A percentile compares a stretch with the other conserved stretches of the same genome.
Conservation (phyloP, 2,329 filamentous ascomycete species). For the Trichoderma sp. region DNA sequence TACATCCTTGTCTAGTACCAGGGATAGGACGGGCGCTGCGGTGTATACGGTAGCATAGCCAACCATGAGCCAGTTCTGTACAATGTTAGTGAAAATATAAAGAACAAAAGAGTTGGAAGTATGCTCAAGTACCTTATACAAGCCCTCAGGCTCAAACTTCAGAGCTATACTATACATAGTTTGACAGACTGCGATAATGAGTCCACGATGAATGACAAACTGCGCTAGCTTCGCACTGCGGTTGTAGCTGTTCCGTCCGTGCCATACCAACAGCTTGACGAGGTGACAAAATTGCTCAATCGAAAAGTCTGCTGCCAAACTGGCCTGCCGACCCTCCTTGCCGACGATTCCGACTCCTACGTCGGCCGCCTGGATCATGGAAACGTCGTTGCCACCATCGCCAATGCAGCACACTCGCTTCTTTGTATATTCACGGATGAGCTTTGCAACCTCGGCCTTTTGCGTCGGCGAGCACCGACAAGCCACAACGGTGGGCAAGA, state of each 20-base stretch:
- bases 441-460: slow-evolving; percentile 86
- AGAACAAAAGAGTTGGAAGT: too few species aligned
- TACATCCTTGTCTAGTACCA: slow-evolving; percentile 92
- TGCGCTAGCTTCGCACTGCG: slow-evolving; percentile 91
- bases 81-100: slow-evolving; percentile 23
- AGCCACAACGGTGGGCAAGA: slow-evolving; percentile 86
- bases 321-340: slow-evolving; percentile 94
- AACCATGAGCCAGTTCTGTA: slow-evolving; percentile 85
- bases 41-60: slow-evolving; percentile 97
- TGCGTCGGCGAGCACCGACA: slow-evolving; percentile 96
- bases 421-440: slow-evolving; percentile 88
- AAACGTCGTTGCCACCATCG: slow-evolving; percentile 96
- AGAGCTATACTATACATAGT: slow-evolving; percentile 96
- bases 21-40: slow-evolving; percentile 84
- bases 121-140: slow-evolving; percentile 64
- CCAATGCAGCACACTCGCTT: slow-evolving; percentile 97
- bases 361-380: slow-evolving; percentile 98
- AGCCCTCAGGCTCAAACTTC: slow-evolving; percentile 85
- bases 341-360: slow-evolving; percentile 97
- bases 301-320: slow-evolving; percentile 91
- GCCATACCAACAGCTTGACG: slow-evolving; percentile 97
- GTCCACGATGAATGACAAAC: slow-evolving; percentile 94
- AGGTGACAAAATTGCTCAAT: slow-evolving; percentile 94
- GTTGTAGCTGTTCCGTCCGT: slow-evolving; percentile 96
- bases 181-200: slow-evolving; percentile 94